These are phyloP conservation scores for Citrus mangshanensis DNA, from an alignment of 345 rosid genomes.

Conservation along the genomic window DNA sequence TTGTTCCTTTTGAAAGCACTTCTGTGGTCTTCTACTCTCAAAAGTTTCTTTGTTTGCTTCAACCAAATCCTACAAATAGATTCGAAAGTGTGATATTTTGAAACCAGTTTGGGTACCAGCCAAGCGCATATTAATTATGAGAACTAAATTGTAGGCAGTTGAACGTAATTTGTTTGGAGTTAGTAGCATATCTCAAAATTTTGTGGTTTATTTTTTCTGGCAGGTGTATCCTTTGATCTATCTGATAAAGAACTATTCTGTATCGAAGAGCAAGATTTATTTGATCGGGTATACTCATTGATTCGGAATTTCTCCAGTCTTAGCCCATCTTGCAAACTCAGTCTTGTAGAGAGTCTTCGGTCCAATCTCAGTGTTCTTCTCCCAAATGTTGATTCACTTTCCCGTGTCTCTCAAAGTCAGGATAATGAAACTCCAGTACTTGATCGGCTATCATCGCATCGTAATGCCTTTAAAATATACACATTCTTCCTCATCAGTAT, in stretches of 20 bases:
- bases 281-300: conserved; percentile 82
- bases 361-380: conserved; percentile 92
- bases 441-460: conserved; percentile 63
- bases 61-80: not conserved
- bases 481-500: conserved; percentile 74
- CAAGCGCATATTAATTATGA: not conserved
- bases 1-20: not conserved
- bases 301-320: conserved; percentile 51
- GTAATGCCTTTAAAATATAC: conserved; percentile 93
- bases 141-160: not conserved
- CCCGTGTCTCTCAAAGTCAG: conserved; percentile 49
- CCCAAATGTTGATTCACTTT: conserved; percentile 82
- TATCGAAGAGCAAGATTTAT: conserved; percentile 79
- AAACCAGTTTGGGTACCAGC: not conserved
- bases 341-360: conserved; percentile 75
- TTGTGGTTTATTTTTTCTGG: not conserved
- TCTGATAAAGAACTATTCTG: conserved; percentile 91
- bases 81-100: not conserved
- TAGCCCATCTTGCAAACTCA: conserved; percentile 55
- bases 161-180: not conserved
- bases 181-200: not conserved
- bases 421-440: conserved; percentile 46
- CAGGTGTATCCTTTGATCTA: conserved; percentile 88
- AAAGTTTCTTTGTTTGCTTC: not conserved
- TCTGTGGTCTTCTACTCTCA: not conserved